Evolutionary conservation across 805 yeast genomes (phyloP), one percentile per base, ranked within the genome.

Genomic region (Yueomyces sinensis): DNA sequence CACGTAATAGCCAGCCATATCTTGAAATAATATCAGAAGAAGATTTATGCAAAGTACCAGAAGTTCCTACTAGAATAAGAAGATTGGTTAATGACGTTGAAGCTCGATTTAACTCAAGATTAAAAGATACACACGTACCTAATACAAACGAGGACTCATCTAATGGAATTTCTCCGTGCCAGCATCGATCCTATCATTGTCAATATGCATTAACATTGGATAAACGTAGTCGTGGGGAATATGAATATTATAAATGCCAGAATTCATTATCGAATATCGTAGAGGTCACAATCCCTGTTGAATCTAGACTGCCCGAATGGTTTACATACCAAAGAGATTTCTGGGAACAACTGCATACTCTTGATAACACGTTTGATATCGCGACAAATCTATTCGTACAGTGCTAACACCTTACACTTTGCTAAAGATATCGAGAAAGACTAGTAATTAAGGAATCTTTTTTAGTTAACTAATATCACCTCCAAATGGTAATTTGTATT

Each of bases 241-340:
- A 20, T 20, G 11, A 20, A 20, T 20, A 7, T 2, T 20, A 20
- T 20, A 20, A 20, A 70, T 17, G 40, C 34, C 28, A 58, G 37
- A 5, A 29, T 41, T 17, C 37, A 33, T 42, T 6, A 11, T 7
- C 6, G 5, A 25, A 9, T 25, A n/a, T 25, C 15, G 13, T 25
- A 25, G n/a, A 25, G 6, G 49, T 74, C 35, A 61, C 59, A 33
- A 63, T 81, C 5, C 94, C 94, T 0, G 59, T 66, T 7, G 84
- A 76, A 33, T 56, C 63, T 11, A 61, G 66, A 29, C 61, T 84
- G n/a, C 94, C 94, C 0, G 60, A 51, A 2, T 84, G 95, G 95
- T 82, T 82, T 45, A 61, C 61, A 16, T 54, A 59, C 22, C 81
- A 80, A 38, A 54, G 87, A 38, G 69, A 74, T 40, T 48, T 61